Conservation (phyloP, 164 flowering plant genomes). For the Sextonia rubra region DNA sequence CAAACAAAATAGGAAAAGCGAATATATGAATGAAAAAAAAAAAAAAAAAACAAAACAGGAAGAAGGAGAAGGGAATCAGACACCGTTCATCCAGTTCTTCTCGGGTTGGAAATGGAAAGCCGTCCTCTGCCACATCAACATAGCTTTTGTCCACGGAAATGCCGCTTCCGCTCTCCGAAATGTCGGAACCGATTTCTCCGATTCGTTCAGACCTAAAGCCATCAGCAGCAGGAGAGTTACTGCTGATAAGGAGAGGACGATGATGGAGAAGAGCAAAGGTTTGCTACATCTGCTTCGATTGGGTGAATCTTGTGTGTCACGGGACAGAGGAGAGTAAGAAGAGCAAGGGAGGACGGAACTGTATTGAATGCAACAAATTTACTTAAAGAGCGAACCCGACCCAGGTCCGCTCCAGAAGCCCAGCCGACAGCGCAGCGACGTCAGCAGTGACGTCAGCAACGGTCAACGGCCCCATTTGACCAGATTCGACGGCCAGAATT, state of each 20-base stretch:
- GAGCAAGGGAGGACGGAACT: neutral
- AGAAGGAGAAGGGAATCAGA: neutral
- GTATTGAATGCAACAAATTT: no score
- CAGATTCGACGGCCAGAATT: no score
- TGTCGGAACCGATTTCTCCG: constrained; percentile 5
- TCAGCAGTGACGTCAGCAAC: no score
- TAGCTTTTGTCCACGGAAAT: constrained; percentile 15
- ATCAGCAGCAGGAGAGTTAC: neutral
- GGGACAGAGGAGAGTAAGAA: neutral
- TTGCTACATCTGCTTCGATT: neutral
- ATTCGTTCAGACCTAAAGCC: neutral
- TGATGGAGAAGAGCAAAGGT: neutral
- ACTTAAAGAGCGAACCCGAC: no score
- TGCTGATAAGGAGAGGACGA: neutral
- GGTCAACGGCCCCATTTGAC: no score
- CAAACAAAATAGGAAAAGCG: neutral
- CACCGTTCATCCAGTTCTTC: constrained; percentile 87
- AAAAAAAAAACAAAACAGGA: no score
- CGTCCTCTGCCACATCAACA: constrained; percentile 28
- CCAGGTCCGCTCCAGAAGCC: no score
- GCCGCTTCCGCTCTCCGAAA: neutral
- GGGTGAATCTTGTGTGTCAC: neutral
- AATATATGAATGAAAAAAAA: neutral
- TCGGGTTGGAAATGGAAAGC: constrained; percentile 72
- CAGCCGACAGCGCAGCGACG: no score